phyloP scores from a whole-genome alignment of 2,329 filamentous ascomycete species.

The Trichoderma lentiforme region DNA sequence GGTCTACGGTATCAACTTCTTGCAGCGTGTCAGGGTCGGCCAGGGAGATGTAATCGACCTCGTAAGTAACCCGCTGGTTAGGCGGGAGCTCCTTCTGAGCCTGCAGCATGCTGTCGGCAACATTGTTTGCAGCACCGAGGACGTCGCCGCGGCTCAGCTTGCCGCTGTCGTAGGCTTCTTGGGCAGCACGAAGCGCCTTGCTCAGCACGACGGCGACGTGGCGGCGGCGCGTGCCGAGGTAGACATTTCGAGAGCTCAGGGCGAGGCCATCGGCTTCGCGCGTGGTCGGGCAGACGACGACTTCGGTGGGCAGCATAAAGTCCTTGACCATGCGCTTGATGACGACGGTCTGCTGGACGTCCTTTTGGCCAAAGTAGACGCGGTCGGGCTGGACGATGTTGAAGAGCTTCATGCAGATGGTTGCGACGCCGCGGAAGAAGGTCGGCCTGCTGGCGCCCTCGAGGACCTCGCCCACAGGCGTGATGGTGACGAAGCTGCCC shows the following conservation, averaged over 20 bases:
- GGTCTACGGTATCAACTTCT: slow-evolving; percentile 71
- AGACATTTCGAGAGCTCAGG: slow-evolving; percentile 90
- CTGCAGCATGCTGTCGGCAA: slow-evolving; percentile 52
- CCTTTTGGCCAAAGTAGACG: slow-evolving; percentile 95
- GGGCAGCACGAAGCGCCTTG: slow-evolving; percentile 66
- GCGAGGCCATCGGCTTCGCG: slow-evolving; percentile 81
- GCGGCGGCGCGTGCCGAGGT: slow-evolving; percentile 74
- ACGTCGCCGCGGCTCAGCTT: slow-evolving; percentile 59
- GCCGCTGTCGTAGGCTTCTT: slow-evolving; percentile 59
- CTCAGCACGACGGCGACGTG: slow-evolving; percentile 69
- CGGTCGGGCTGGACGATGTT: slow-evolving; percentile 57
- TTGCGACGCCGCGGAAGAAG: slow-evolving; percentile 95
- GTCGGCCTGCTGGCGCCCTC: slow-evolving; percentile 86
- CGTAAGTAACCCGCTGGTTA: slow-evolving; percentile 64
- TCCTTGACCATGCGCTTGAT: slow-evolving; percentile 84
- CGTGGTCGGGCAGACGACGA: slow-evolving; percentile 71
- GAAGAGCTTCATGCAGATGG: slow-evolving; percentile 81
- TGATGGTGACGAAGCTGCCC: slow-evolving; percentile 89
- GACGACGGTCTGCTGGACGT: slow-evolving; percentile 92
- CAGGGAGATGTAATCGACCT: slow-evolving; percentile 89
- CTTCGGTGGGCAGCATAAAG: slow-evolving; percentile 73
- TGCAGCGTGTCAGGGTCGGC: slow-evolving; percentile 81
- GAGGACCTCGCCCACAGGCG: slow-evolving; percentile 73
- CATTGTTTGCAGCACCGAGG: slow-evolving; percentile 64
- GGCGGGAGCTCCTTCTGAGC: slow-evolving; percentile 62